Evolutionary conservation across 768 basidiomycete genomes (phyloP), one percentile per base, ranked within the genome.

Genomic region (Floccularia luteovirens): DNA sequence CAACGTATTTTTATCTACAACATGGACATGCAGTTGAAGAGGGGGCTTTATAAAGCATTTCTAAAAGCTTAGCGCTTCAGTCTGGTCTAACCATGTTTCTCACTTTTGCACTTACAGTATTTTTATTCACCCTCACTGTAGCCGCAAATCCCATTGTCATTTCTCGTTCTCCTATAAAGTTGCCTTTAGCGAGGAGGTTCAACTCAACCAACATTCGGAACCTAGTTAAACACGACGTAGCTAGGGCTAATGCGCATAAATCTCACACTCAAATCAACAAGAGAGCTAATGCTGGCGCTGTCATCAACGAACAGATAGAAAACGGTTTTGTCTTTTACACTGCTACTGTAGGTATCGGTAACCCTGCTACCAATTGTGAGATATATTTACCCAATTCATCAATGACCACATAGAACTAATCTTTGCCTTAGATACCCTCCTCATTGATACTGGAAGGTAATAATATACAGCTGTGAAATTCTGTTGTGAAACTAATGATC

Each of bases 381-480:
- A 28, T 28, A 28, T 14, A 28, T 28, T 28, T 28, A 28, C 27
- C 14, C 10, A 28, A 28, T 8, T 28, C 8, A 28, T 14, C 14
- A 8, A 28, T 28, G 27, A n/a, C n/a, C n/a, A n/a, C n/a, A n/a
- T n/a, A n/a, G n/a, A n/a, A n/a, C n/a, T n/a, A 27, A 24, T 4
- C 20, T 14, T 39, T 5, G 16, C n/a, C 32, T 30, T 45, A 82
- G 79, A 75, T 52, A 36, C 52, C 3, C 66, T 84, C 34, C 51
- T 82, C 39, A 60, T 82, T 39, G 80, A 82, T 51, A 80, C 80
- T 3, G 77, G 76, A 56, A 79, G 75, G 61, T 61, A 19, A 24
- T 4, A 4, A 21, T 7, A n/a, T n/a, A n/a, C n/a, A n/a, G 21
- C 37, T 39, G 4, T 14, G 16, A 17, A 13, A 19, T 14, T 14